Evolutionary conservation across 176 grass and related monocot genomes (phyloP), one percentile per base, ranked within the genome.

Genomic region (Ananas comosus): DNA sequence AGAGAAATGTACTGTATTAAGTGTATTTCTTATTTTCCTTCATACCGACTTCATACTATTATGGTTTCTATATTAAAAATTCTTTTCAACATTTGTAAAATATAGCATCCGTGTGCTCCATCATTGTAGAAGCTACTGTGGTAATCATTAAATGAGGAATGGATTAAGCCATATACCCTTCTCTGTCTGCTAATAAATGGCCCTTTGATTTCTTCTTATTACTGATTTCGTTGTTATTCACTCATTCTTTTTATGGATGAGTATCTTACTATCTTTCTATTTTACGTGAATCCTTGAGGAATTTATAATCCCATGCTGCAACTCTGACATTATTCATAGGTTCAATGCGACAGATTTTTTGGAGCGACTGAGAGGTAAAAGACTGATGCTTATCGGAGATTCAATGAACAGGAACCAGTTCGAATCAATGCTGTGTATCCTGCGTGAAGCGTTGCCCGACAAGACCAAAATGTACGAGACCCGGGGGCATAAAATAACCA

Each of bases 321-420:
- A 42, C 66, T 51, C 19, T 80, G 56, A 51, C 72, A 82, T 85
- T 81, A 78, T 80, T 72, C 54, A 69, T 80, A 96, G 91, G 86
- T 97, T 86, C 78, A 97, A 97, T 81, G 93, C 86, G 81, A 90
- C 93, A 75, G 89, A 97, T 73, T 85, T 97, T 64, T 72, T 97
- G 67, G 69, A 0, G 64, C 81, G 82, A 80, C 73, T 97, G 54
- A 83, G 82, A 11, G 86, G 93, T 3, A 83, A 83, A 76, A 88
- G 84, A 13, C 74, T 97, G 80, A 81, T 97, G 93, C 84, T 97
- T 3, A 80, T 97, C 11, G 89, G 93, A 76, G 93, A 97, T 79
- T 97, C 89, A 52, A 97, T 97, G 93, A 97, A 92, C 65, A 87
- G 93, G 64, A 92, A 97, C 70, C 86, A 97, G 74, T 97, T 87